Evolutionary conservation across 1,284 basidiomycete species (phyloP), one percentile per base, ranked within the genome.

Genomic region (Mycena citricolor): DNA sequence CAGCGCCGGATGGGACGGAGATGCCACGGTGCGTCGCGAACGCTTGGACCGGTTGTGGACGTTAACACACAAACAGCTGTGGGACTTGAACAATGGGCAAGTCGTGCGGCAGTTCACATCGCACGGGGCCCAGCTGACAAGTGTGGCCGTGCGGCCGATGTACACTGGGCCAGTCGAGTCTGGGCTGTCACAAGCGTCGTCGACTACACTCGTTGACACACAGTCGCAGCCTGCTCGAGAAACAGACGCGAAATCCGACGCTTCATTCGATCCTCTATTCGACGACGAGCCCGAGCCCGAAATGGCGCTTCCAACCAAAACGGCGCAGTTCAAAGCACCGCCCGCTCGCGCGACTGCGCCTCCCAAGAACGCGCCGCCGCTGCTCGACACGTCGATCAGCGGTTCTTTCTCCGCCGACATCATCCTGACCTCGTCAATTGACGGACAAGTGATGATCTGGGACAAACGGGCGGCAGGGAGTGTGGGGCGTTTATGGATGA

Each of bases 81-180:
- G 97, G 95, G 95, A 99, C 67, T 75, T 99, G 36, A 90, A 99
- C 59, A 95, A 88, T 0, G 97, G 97, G 1, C 79, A 90, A 54
- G 71, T 74, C 24, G 77, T 86, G 5, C 81, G 94, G 32, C 81
- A 76, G 29, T 98, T 90, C 59, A 82, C 79, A 0, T 80, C 86
- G 0, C 92, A 97, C 59, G 85, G 86, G 20, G 83, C 92, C 2
- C 94, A 98, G 61, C 78, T 99, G 10, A 85, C 91, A 3, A 81
- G 84, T 11, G 68, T 98, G 31, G 81, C 86, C 14, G 77, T 97
- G 22, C 78, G 90, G 41, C 94, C 95, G 3, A 60, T 75, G 43
- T 63, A 62, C 47, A 67, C 73, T 23, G 57, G 60, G 49, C 67
- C 71, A 56, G 61, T 20, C 17, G 37, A 44, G 20, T 23, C 34